These are phyloP conservation scores for Penicillium bovifimosum DNA, from an alignment of 495 filamentous ascomycete genomes.

Conservation along the genomic window DNA sequence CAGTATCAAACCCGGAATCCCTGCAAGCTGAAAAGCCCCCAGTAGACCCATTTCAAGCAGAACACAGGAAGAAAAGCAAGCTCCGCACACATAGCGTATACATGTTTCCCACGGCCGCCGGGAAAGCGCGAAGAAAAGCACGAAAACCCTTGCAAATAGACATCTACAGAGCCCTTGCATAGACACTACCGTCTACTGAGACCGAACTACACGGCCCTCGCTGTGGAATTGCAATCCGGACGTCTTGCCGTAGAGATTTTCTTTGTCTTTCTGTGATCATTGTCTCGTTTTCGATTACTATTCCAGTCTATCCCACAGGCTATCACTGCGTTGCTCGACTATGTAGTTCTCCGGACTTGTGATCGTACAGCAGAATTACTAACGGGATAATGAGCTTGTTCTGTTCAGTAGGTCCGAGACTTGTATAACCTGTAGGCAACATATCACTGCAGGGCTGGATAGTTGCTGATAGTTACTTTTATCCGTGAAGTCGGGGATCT, in stretches of 20 bases:
- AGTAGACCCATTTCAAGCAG: neutral
- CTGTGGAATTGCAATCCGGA: conserved; percentile 14
- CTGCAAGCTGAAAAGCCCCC: neutral
- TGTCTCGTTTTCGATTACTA: neutral
- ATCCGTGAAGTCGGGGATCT: neutral
- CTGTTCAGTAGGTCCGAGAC: neutral
- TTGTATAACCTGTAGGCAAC: neutral
- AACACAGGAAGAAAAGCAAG: neutral
- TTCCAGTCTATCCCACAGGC: conserved; percentile 23
- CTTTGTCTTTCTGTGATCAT: neutral
- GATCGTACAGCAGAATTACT: neutral
- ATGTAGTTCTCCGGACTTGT: neutral
- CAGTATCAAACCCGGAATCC: conserved; percentile 6
- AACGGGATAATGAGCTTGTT: neutral
- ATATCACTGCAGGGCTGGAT: neutral
- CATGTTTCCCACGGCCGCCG: too few relatives aligned
- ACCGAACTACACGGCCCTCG: conserved; percentile 1
- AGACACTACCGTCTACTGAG: neutral
- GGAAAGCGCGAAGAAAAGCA: too few relatives aligned
- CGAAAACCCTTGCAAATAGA: too few relatives aligned
- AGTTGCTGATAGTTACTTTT: neutral
- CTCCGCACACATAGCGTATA: too few relatives aligned
- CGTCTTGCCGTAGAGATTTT: conserved; percentile 2
- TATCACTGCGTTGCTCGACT: neutral
- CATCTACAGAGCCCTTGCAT: neutral